Conservation (phyloP, 768 basidiomycete genomes). For the Postia placenta region DNA sequence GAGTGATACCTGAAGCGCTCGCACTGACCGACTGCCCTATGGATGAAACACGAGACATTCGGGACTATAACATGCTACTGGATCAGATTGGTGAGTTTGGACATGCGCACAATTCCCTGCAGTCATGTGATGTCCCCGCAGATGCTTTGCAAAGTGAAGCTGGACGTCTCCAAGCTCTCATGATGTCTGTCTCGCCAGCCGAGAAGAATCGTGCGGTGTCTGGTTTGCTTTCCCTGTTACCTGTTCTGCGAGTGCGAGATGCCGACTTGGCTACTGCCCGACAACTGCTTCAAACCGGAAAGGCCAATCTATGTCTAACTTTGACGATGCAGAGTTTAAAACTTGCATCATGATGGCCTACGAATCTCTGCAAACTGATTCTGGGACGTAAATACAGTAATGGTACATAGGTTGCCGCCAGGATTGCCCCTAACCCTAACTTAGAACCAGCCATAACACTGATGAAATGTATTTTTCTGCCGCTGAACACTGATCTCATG, state of each 20-base stretch:
- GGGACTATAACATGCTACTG: conserved; percentile 5
- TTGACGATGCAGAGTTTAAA: conserved; percentile 12
- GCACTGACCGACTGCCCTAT: conserved; percentile 1
- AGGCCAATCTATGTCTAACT: conserved; percentile 8
- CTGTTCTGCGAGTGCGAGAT: background rate
- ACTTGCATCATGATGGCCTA: background rate
- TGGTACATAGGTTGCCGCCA: no score
- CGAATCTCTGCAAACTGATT: background rate
- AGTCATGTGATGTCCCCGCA: background rate
- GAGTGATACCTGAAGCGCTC: conserved; percentile 2
- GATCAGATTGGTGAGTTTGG: conserved; percentile 8
- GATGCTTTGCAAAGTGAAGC: background rate
- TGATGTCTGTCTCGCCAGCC: background rate
- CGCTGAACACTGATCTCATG: conserved; percentile 15
- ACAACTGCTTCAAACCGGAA: conserved; percentile 5
- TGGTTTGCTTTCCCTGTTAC: background rate
- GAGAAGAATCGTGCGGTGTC: background rate
- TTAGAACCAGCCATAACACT: conserved; percentile 2
- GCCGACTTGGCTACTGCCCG: background rate
- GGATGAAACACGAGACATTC: conserved; percentile 7
- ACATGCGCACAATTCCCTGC: background rate
- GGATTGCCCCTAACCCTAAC: conserved; percentile 9
- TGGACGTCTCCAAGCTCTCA: background rate
- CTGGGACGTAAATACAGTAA: background rate
- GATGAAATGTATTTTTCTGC: conserved; percentile 1